Base-by-base conservation (phyloP, 345 rosid species). In the Eucalyptus shirleyi region DNA sequence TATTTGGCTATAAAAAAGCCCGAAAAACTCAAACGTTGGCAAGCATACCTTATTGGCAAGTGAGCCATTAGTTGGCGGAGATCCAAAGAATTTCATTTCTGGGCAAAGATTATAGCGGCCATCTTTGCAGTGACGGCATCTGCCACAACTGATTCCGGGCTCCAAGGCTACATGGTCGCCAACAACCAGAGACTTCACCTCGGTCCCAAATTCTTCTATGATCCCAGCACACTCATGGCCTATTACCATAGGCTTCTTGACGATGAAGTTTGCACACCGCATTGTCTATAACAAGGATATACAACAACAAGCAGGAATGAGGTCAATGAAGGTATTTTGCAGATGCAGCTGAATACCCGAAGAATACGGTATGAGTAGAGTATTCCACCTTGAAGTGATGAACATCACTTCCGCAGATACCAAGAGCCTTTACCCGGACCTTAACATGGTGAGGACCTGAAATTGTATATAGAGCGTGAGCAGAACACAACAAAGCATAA, bases 181-280 rank as follows among this genome's bases (percentile, higher is more conserved):
- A 0, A 94, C 93, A 26, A 91, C 95, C 86, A 96, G 92, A 88
- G 93, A 91, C 86, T 93, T 96, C 88, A 98, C 99, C 92, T 93
- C 95, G 19, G 93, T 93, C 85, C 98, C 99, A n/a, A 96, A 93
- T 91, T 96, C 95, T 91, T 96, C 98, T 89, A 97, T 91, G 91
- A 97, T 89, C 90, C 99, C 99, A 88, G 99, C 99, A 92, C 97
- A 96, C 92, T 98, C 99, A 87, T 95, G 99, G 60, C 99, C 99
- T 40, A 98, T 96, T 82, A 97, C 98, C 99, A 98, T 98, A 1
- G 99, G 99, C 93, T 97, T 95, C 94, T 96, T 95, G 91, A 97
- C 99, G 3, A 95, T 90, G 90, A 95, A 97, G 92, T 95, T 92
- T 21, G 97, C 99, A 55, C 94, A 94, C 90, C 95, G 93, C 98